phyloP scores from a whole-genome alignment of 139 green algal genomes.

The Auxenochlorella protothecoides region DNA sequence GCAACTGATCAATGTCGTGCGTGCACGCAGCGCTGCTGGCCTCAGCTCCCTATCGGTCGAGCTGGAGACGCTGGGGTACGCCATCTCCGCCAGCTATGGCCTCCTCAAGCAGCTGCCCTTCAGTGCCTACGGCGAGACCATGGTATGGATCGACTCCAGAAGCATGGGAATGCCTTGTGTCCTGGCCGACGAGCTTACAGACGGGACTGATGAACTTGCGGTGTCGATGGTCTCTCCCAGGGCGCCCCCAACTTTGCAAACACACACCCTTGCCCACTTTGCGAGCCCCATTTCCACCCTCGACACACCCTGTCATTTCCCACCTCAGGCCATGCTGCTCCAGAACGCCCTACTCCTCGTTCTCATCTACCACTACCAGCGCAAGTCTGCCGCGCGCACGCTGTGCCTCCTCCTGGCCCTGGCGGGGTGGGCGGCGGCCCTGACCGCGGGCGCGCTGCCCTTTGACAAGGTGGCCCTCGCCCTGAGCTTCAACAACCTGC shows the following conservation, averaged over 20 bases:
- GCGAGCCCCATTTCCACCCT: neutral
- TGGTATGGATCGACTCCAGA: constrained; percentile 10
- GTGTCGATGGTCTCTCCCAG: no score
- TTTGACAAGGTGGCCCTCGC: constrained; percentile 15
- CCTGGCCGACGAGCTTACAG: no score
- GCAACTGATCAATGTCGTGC: constrained; percentile 49
- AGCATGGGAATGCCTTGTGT: neutral
- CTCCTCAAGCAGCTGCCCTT: constrained; percentile 54
- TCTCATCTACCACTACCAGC: constrained; percentile 56
- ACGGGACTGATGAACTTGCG: no score
- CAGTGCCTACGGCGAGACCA: constrained; percentile 66
- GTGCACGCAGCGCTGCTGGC: constrained; percentile 47
- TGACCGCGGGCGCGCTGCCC: constrained; percentile 26
- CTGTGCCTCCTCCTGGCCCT: constrained; percentile 6
- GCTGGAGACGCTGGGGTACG: constrained; percentile 57
- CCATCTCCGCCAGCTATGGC: constrained; percentile 58
- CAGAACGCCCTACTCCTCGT: constrained; percentile 60
- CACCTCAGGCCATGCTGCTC: constrained; percentile 18
- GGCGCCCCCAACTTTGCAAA: no score
- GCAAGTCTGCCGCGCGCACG: constrained; percentile 5
- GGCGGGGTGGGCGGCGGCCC: constrained; percentile 1
- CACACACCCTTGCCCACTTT: no score
- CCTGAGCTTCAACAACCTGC: constrained; percentile 57
- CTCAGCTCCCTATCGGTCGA: constrained; percentile 57
- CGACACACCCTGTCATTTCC: neutral